phyloP scores from a whole-genome alignment of 75 land plant genomes.

The Sequoiadendron giganteum region DNA sequence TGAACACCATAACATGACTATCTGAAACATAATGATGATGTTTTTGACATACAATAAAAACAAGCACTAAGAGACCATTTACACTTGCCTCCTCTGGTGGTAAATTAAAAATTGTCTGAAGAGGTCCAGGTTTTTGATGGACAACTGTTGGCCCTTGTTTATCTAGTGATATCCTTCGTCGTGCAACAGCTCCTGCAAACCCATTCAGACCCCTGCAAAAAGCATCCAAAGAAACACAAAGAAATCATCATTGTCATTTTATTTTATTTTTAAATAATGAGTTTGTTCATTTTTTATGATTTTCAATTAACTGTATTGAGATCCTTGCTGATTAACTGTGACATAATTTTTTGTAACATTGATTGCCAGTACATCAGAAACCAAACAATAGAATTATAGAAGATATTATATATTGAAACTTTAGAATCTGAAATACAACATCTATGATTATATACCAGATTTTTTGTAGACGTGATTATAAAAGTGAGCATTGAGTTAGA shows the following conservation, averaged over 20 bases:
- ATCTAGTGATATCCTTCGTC: slow-evolving; percentile 59
- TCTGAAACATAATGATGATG: background rate
- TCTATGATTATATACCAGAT: background rate
- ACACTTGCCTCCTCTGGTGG: slow-evolving; percentile 81
- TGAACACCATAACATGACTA: background rate
- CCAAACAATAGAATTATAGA: background rate
- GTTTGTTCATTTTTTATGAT: background rate
- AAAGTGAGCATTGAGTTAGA: background rate
- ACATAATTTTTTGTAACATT: background rate
- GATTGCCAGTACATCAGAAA: background rate
- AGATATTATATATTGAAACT: background rate
- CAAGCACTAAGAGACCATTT: background rate
- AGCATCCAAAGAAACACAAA: background rate
- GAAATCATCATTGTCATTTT: background rate
- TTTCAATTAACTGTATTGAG: background rate
- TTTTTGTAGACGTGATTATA: background rate
- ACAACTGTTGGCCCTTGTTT: slow-evolving; percentile 84
- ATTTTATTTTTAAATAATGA: background rate
- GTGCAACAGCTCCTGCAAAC: slow-evolving; percentile 61
- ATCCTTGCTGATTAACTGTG: background rate
- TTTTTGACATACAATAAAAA: background rate
- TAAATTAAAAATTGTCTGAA: slow-evolving; percentile 88
- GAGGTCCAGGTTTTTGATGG: slow-evolving; percentile 90
- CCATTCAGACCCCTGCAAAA: slow-evolving; percentile 59
- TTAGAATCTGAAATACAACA: background rate